These are phyloP conservation scores for Taphrina wiesneri DNA, from an alignment of 1,139 yeast species.

Conservation along the genomic window DNA sequence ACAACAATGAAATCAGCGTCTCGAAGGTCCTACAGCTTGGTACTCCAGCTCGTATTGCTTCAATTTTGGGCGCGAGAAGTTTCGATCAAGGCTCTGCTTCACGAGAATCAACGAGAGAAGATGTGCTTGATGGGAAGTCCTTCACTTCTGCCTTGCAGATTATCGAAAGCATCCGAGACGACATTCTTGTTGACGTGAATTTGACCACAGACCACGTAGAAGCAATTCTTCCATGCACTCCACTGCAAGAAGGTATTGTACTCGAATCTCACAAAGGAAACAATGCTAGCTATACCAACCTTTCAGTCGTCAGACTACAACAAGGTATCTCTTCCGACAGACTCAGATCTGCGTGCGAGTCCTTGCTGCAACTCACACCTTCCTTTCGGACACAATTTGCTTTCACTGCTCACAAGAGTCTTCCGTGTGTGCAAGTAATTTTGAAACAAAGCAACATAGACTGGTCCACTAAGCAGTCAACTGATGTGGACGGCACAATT, in stretches of 20 bases:
- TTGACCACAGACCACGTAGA: not conserved
- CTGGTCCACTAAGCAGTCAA: constrained; percentile 1
- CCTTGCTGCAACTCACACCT: constrained; percentile 33
- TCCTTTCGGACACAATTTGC: constrained; percentile 40
- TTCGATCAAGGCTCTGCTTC: not conserved
- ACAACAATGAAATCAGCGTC: not conserved
- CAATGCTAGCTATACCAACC: constrained; percentile 39
- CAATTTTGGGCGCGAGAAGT: not conserved
- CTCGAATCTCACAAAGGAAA: constrained; percentile 36
- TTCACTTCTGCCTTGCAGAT: not conserved
- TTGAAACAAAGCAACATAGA: not conserved
- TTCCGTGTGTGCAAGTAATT: constrained; percentile 39
- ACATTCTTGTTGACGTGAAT: not conserved
- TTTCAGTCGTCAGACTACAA: constrained; percentile 34
- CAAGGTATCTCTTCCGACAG: constrained; percentile 6
- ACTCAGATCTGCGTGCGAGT: constrained; percentile 35
- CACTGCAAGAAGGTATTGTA: constrained; percentile 40
- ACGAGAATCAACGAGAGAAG: not conserved
- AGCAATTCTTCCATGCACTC: constrained; percentile 39
- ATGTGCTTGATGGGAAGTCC: not conserved
- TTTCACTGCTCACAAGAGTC: constrained; percentile 12
- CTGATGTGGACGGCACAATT: not conserved
- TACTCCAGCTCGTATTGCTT: constrained; percentile 2
- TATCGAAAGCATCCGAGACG: not conserved
- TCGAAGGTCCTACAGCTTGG: constrained; percentile 18